A percentile compares a stretch with the other conserved stretches of the same genome.
Conservation (phyloP, 371 early-diverging fungal species). For the Circinella minor region DNA sequence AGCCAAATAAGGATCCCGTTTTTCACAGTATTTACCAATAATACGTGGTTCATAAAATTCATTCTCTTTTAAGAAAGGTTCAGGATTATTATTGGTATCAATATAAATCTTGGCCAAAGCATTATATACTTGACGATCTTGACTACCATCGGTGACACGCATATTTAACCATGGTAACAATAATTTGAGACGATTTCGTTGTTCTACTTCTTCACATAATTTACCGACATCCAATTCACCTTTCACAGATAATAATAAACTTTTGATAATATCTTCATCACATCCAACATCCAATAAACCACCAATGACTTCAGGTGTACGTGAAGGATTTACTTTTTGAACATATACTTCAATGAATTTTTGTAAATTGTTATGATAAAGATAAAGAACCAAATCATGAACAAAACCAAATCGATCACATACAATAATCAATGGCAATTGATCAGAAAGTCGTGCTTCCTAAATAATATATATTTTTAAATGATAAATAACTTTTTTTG, state of each 20-base stretch:
- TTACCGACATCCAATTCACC: slow-evolving; percentile 83
- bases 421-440: slow-evolving; percentile 96
- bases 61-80: slow-evolving; percentile 93
- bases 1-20: slow-evolving; percentile 96
- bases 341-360: slow-evolving; percentile 98
- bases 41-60: slow-evolving; percentile 87
- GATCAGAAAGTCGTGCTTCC: slow-evolving; percentile 94
- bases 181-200: slow-evolving; percentile 96
- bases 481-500: too few relatives aligned
- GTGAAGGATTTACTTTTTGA: slow-evolving; percentile 94
- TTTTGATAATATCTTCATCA: slow-evolving; percentile 93
- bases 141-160: slow-evolving; percentile 84
- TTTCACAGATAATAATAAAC: slow-evolving; percentile 79
- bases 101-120: slow-evolving; percentile 98
- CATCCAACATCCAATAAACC: slow-evolving; percentile 98
- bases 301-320: slow-evolving; percentile 95
- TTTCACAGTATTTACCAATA: slow-evolving; percentile 97
- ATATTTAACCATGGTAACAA: slow-evolving; percentile 92
- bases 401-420: slow-evolving; percentile 97
- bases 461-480: too few relatives aligned
- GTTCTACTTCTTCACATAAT: slow-evolving; percentile 92
- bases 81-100: slow-evolving; percentile 98
- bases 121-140: slow-evolving; percentile 91
- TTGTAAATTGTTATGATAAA: slow-evolving; percentile 91
- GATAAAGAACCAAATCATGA: slow-evolving; percentile 93